Evolutionary conservation across 768 basidiomycete species (phyloP).

Genomic region (Lactifluus subvellereus): DNA sequence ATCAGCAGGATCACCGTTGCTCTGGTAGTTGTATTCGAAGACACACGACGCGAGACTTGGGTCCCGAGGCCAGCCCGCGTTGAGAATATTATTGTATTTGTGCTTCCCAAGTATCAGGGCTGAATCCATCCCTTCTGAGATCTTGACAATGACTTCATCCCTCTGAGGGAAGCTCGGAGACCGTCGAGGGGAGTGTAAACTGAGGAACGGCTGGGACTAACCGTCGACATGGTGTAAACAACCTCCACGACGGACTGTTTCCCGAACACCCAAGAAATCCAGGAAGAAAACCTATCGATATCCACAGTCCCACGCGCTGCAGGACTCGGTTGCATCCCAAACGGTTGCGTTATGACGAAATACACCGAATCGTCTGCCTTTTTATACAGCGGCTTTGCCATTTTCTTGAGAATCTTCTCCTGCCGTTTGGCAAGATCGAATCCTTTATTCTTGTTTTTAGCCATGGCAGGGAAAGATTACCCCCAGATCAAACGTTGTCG

Average conservation of each 20-base stretch:
- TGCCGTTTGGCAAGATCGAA: conserved; percentile 16
- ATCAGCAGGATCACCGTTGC: conserved; percentile 16
- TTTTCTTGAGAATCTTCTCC: conserved; percentile 20
- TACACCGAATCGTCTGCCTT: conserved; percentile 10
- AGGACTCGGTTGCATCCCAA: conserved; percentile 17
- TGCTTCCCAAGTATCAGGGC: conserved; percentile 16
- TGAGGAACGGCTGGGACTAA: conserved; percentile 10
- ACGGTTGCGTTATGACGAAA: conserved; percentile 19
- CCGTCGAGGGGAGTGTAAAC: neutral
- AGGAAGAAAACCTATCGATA: conserved; percentile 15
- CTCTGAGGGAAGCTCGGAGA: conserved; percentile 10
- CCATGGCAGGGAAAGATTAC: conserved; percentile 3
- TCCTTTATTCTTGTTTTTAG: conserved; percentile 19
- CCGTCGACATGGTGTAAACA: conserved; percentile 23
- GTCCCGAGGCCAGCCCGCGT: neutral
- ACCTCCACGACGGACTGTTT: conserved; percentile 10
- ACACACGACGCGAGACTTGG: conserved; percentile 5
- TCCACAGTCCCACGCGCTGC: conserved; percentile 4
- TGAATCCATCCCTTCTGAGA: conserved; percentile 3
- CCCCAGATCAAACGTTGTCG: neutral
- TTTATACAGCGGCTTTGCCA: conserved; percentile 22
- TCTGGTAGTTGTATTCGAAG: conserved; percentile 15
- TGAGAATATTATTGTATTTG: conserved; percentile 14
- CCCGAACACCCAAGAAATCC: conserved; percentile 20
- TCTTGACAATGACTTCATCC: conserved; percentile 18